These are phyloP conservation scores for Rhexocercosporidium sp. DNA, from an alignment of 2,329 filamentous ascomycete species.

Conservation along the genomic window DNA sequence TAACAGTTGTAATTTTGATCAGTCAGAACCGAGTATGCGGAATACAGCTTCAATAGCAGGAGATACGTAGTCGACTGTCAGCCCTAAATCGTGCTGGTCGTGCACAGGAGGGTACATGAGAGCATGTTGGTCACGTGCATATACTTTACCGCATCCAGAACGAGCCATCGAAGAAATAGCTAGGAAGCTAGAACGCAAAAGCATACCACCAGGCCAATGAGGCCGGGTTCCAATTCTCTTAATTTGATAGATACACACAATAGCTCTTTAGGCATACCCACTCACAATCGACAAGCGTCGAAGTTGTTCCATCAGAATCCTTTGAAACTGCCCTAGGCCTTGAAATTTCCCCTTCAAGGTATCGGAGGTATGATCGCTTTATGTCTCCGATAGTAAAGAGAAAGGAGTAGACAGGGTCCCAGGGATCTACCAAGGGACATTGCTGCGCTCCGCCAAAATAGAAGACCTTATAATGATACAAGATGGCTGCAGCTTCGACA, in stretches of 20 bases:
- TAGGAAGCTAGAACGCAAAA: too few species aligned
- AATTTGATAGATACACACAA: too few species aligned
- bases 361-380: conserved; percentile 13
- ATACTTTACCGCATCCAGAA: conserved; percentile 18
- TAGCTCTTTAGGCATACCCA: too few species aligned
- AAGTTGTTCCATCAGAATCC: conserved; percentile 18
- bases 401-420: conserved; percentile 13
- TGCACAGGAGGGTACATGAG: background rate
- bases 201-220: too few species aligned
- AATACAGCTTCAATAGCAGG: conserved; percentile 27
- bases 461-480: conserved; percentile 19
- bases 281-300: too few species aligned
- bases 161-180: background rate
- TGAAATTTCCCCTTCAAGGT: conserved; percentile 12
- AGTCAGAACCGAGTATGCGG: conserved; percentile 21
- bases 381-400: conserved; percentile 10
- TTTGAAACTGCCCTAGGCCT: conserved; percentile 8
- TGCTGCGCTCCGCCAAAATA: conserved; percentile 10
- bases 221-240: too few species aligned
- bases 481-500: conserved; percentile 15
- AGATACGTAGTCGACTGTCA: conserved; percentile 20
- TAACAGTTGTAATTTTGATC: conserved; percentile 19
- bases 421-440: background rate
- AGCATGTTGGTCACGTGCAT: conserved; percentile 11
- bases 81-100: conserved; percentile 9